Evolutionary conservation across 2,329 filamentous ascomycete species (phyloP).

Genomic region (Ophiostoma perfectum): DNA sequence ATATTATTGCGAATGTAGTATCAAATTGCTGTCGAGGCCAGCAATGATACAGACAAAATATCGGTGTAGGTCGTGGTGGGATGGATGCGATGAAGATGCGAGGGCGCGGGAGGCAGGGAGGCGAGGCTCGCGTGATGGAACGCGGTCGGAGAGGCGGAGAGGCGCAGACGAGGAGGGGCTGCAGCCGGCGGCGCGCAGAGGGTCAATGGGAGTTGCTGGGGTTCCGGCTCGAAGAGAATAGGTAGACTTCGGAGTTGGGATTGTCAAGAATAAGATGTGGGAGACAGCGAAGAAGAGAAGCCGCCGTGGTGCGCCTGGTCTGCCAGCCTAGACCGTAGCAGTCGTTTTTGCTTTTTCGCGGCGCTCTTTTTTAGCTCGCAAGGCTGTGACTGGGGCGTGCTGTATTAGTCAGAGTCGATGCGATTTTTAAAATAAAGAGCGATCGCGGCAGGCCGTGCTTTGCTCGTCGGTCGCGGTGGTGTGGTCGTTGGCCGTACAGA

Average conservation of each 20-base stretch:
- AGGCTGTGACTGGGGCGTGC: neutral
- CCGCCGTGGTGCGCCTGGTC: neutral
- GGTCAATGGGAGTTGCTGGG: neutral
- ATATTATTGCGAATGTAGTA: neutral
- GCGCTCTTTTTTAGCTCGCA: neutral
- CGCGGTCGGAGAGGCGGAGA: neutral
- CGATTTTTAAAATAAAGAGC: neutral
- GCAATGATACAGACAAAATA: too few relatives aligned
- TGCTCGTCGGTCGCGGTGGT: neutral
- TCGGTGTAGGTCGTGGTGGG: neutral
- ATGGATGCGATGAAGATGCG: neutral
- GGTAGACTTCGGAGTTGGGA: neutral
- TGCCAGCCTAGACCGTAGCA: neutral
- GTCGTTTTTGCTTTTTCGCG: neutral
- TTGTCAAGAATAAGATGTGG: neutral
- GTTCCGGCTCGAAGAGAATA: too few relatives aligned
- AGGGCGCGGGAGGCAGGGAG: neutral
- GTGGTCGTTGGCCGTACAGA: neutral
- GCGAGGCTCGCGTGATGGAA: neutral
- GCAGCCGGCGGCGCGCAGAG: neutral
- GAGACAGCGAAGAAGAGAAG: too few relatives aligned
- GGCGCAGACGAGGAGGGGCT: neutral
- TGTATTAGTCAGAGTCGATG: neutral
- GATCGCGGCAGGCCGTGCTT: neutral
- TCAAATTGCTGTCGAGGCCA: neutral